Evolutionary conservation across 2,329 filamentous ascomycete genomes (phyloP).

Genomic region (Botrytis hyacinthi): DNA sequence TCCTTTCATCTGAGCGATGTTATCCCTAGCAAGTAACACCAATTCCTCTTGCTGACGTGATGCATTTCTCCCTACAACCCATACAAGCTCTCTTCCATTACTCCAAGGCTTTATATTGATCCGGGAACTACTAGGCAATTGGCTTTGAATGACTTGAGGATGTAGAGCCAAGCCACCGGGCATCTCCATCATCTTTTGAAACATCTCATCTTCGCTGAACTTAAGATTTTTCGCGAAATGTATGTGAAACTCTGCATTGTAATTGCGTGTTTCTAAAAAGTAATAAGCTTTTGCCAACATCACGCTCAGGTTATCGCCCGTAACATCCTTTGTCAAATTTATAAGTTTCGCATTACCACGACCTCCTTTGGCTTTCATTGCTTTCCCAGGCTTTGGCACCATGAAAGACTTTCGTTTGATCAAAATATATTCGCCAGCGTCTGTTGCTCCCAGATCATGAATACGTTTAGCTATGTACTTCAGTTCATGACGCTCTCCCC

Average conservation of each 20-base stretch:
- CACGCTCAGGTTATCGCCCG: neutral
- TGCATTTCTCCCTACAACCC: neutral
- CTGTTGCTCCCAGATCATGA: neutral
- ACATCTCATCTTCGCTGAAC: neutral
- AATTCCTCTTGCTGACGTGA: neutral
- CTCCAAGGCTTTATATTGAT: neutral
- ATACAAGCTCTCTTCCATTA: constrained; percentile 12
- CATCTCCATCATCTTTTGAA: neutral
- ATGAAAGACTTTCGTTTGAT: constrained; percentile 12
- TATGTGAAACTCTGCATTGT: constrained; percentile 1
- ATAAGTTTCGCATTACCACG: constrained; percentile 7
- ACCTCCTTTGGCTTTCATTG: neutral
- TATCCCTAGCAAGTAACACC: neutral
- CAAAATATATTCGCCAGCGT: neutral
- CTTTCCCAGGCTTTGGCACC: neutral
- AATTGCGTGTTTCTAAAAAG: neutral
- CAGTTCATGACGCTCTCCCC: neutral
- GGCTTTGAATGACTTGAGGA: constrained; percentile 1
- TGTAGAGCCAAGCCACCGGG: constrained; percentile 10
- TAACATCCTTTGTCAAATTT: neutral
- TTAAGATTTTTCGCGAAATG: neutral
- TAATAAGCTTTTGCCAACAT: constrained; percentile 3
- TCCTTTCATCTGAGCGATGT: neutral
- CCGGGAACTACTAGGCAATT: neutral
- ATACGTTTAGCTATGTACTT: neutral